phyloP scores from a whole-genome alignment of 345 rosid genomes.

The Raphanus raphanistrum region DNA sequence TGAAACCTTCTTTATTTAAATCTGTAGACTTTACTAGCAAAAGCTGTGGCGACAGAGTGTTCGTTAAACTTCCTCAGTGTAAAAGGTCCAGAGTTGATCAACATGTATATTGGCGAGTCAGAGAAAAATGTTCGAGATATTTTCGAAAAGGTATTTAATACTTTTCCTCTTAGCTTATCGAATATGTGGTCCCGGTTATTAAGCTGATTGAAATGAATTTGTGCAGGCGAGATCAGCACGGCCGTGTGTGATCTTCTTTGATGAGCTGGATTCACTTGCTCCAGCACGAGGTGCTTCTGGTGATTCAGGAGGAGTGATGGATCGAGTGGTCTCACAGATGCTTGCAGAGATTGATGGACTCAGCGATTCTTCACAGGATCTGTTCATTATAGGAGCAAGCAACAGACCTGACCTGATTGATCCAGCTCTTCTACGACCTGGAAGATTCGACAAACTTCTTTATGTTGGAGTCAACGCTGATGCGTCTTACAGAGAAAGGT shows the following conservation, averaged over 20 bases:
- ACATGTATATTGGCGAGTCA: constrained; percentile 99
- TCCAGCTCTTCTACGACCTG: constrained; percentile 95
- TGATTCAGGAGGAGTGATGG: constrained; percentile 99
- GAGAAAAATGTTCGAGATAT: constrained; percentile 95
- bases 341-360: constrained; percentile 99
- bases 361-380: constrained; percentile 83
- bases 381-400: constrained; percentile 97
- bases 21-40: constrained; percentile 83
- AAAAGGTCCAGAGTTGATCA: constrained; percentile 96
- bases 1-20: constrained; percentile 29
- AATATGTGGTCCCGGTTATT: neutral
- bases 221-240: constrained; percentile 91
- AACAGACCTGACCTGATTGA: constrained; percentile 97
- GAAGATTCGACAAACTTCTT: constrained; percentile 91
- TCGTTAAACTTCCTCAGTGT: constrained; percentile 94
- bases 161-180: neutral
- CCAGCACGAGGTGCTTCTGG: constrained; percentile 99
- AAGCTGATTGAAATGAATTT: no score
- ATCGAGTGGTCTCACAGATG: constrained; percentile 99
- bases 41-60: constrained; percentile 99
- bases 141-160: constrained; percentile 70
- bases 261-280: constrained; percentile 98
- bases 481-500: constrained; percentile 88
- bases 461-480: constrained; percentile 94
- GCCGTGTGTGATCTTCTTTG: constrained; percentile 97